These are phyloP conservation scores for Pestalotiopsis sp. DNA, from an alignment of 2,329 filamentous ascomycete genomes.

Conservation along the genomic window DNA sequence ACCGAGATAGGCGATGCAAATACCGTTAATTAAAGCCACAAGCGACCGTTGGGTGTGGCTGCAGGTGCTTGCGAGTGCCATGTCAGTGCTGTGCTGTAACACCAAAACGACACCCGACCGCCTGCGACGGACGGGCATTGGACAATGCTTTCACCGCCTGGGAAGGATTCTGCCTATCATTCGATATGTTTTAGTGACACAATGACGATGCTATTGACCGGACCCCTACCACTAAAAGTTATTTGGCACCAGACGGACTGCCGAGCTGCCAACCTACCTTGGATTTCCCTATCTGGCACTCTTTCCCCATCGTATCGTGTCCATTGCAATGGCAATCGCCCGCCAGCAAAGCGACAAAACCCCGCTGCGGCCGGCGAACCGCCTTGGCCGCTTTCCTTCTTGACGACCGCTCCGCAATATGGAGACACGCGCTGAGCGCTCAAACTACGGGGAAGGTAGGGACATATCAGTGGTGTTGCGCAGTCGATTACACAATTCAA, in stretches of 20 bases:
- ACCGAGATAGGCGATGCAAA: background rate
- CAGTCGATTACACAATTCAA: background rate
- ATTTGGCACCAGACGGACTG: background rate
- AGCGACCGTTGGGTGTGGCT: background rate
- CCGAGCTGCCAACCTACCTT: background rate
- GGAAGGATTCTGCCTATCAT: background rate
- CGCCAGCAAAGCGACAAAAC: background rate
- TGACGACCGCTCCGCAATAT: background rate
- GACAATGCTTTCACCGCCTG: background rate
- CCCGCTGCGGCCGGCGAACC: background rate
- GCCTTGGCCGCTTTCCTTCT: background rate
- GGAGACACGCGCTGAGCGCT: too few relatives aligned
- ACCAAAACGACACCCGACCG: background rate
- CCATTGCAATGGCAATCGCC: background rate
- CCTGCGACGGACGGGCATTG: background rate
- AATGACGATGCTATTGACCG: background rate
- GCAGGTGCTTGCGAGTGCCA: background rate
- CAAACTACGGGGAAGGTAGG: too few relatives aligned
- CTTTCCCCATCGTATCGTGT: background rate
- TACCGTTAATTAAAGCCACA: background rate
- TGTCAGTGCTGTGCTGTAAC: background rate
- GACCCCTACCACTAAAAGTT: background rate
- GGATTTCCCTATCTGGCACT: background rate
- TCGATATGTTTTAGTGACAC: background rate
- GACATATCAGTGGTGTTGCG: background rate